Evolutionary conservation across 495 filamentous ascomycete species (phyloP).

Genomic region (Penicillium diatomitis): DNA sequence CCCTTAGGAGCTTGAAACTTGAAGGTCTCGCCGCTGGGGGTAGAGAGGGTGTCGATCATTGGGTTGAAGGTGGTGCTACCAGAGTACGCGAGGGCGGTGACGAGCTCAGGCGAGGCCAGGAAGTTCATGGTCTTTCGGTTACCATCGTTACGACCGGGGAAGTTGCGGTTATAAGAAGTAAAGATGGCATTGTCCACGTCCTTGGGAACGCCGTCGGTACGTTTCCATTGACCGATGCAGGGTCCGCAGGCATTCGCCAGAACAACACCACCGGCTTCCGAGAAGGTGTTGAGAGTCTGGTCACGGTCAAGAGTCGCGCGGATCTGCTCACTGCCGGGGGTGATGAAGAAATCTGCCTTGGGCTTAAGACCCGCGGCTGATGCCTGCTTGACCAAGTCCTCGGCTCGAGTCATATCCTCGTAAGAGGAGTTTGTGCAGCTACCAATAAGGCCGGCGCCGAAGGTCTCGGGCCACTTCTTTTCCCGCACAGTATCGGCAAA

Average conservation of each 20-base stretch:
- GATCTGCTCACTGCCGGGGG: slow-evolving; percentile 93
- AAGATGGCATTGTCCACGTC: slow-evolving; percentile 91
- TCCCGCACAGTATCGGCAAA: slow-evolving; percentile 76
- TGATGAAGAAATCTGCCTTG: slow-evolving; percentile 86
- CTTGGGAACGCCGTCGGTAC: slow-evolving; percentile 72
- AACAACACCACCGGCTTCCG: slow-evolving; percentile 76
- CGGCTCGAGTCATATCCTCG: slow-evolving; percentile 92
- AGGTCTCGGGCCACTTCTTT: slow-evolving; percentile 81
- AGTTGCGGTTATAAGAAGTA: slow-evolving; percentile 97
- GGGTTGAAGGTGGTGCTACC: slow-evolving; percentile 95
- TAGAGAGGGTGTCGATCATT: slow-evolving; percentile 73
- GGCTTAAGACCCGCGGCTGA: slow-evolving; percentile 78
- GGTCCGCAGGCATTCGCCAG: slow-evolving; percentile 94
- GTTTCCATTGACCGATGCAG: slow-evolving; percentile 94
- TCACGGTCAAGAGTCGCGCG: slow-evolving; percentile 85
- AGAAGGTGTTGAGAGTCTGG: slow-evolving; percentile 75
- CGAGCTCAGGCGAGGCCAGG: slow-evolving; percentile 88
- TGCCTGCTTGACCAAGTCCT: slow-evolving; percentile 85
- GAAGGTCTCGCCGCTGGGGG: slow-evolving; percentile 76
- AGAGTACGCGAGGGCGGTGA: slow-evolving; percentile 90
- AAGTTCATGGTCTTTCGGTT: slow-evolving; percentile 98
- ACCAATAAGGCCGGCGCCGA: slow-evolving; percentile 89
- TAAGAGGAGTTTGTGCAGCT: slow-evolving; percentile 99
- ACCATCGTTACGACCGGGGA: slow-evolving; percentile 93
- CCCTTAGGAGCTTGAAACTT: slow-evolving; percentile 76